Evolutionary conservation across 2,329 filamentous ascomycete genomes (phyloP).

Genomic region (Lachnellula willkommii): DNA sequence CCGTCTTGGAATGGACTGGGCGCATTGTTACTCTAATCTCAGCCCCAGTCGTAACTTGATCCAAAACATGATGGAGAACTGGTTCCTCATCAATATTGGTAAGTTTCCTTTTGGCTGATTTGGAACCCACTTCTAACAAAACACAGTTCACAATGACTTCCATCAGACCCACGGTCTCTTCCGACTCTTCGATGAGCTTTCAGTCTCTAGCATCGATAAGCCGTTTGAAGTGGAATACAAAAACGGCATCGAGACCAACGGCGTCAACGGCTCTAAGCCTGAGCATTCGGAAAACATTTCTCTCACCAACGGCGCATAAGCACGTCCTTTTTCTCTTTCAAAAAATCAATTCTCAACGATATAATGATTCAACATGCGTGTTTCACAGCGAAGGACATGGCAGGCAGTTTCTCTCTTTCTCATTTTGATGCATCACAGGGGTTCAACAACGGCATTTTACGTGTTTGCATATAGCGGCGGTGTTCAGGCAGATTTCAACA

Average conservation of each 20-base stretch:
- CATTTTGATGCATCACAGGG: conserved; percentile 3
- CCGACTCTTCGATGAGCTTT: conserved; percentile 73
- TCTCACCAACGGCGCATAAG: conserved; percentile 18
- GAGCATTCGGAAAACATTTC: conserved; percentile 14
- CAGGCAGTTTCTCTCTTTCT: conserved; percentile 4
- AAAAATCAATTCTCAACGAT: conserved; percentile 14
- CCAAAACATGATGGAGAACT: conserved; percentile 77
- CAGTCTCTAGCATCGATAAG: conserved; percentile 59
- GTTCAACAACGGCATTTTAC: background rate
- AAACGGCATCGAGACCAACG: conserved; percentile 13
- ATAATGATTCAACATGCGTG: conserved; percentile 31
- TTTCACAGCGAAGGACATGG: conserved; percentile 7
- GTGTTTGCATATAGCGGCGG: conserved; percentile 30
- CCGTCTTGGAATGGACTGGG: conserved; percentile 87
- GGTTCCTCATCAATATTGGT: conserved; percentile 96
- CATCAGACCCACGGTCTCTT: conserved; percentile 78
- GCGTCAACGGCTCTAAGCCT: conserved; percentile 11
- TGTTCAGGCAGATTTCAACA: conserved; percentile 33
- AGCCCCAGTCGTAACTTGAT: conserved; percentile 77
- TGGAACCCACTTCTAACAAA: conserved; percentile 12
- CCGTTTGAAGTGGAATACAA: conserved; percentile 20
- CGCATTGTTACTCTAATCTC: conserved; percentile 74
- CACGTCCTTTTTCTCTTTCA: conserved; percentile 6
- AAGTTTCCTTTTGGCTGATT: conserved; percentile 34
- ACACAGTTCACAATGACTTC: conserved; percentile 95